Base-by-base conservation (phyloP, 768 basidiomycete genomes). In the Pisolithus marmoratus region DNA sequence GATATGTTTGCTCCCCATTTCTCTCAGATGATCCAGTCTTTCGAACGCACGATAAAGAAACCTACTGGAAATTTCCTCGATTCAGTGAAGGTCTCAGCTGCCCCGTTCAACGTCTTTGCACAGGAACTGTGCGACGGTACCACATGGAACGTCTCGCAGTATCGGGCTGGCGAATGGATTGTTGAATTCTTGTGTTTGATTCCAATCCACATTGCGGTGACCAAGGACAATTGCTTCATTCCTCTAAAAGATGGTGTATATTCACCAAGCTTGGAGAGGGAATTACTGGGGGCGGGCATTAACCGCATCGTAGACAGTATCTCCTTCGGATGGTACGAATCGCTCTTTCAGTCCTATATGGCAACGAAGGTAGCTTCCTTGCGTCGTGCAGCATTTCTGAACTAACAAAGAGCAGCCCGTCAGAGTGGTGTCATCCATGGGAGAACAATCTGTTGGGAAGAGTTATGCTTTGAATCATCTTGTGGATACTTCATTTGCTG, bases 351-450 rank as follows among this genome's bases (percentile, higher is more conserved):
- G 57, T 80, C 79, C 0, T 82, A 81, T 54, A 72, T 77, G 74
- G 74, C 75, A 3, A 64, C 66, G 15, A 81, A 76, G 71, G 79
- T 72, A 50, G 20, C 38, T 5, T 7, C 45, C 40, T 15, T 22
- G 5, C 8, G 5, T 20, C 17, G n/a, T 9, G 24, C 6, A 49
- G 20, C 36, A 8, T 20, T 2, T n/a, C 8, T 24, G 6, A 4
- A 38, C 47, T 57, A 2, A 57, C 22, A 37, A 23, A 14, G n/a
- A 27, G 51, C 31, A 81, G 76, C 78, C 78, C 15, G 80, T 82
- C 7, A 77, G 74, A 56, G 80, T 82, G 4, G 79, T 81, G 2
- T 80, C 80, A 0, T 82, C 80, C 1, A 82, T 82, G 80, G 80
- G 79, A 3, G 79, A 80, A 61, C 80, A 81, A 59, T 80, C 78